Base-by-base conservation (phyloP, 495 filamentous ascomycete species). In the Xylaria grammica region DNA sequence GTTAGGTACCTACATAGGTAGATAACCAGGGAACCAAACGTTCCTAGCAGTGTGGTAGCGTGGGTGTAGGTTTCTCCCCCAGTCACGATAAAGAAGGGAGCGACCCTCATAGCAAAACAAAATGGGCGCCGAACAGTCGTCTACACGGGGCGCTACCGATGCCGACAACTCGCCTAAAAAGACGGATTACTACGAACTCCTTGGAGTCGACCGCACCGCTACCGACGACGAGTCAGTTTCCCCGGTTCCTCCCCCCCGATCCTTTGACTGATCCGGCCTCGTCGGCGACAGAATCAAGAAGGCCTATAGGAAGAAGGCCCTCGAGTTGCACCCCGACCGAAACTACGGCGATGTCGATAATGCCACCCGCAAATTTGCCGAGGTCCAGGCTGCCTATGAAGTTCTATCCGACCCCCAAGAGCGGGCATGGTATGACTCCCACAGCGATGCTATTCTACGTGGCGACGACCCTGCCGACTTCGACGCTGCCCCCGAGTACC, bases 341-440 rank as follows among this genome's bases (percentile, higher is more conserved):
- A 99, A 99, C 76, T 91, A 88, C 75, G 91, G 90, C 63, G 89
- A 97, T 72, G 87, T 87, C 56, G 92, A 95, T 65, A 86, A 87
- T 64, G 86, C 94, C 8, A 99, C 95, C 0, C 81, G 78, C 63
- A 86, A 88, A 20, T 99, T 99, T 73, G 93, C 94, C 48, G 93
- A 95, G 68, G 84, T 98, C 26, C 94, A 97, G 73, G 84, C 92
- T 10, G 95, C 95, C 40, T 97, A 98, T 75, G 93, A 98, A 72
- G 87, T 98, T 22, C 88, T 99, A 2, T 96, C 93, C 17, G 96
- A 99, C 74, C 87, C 92, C 8, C 94, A 98, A 74, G 95, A 99
- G 74, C 87, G 96, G 50, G 89, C 94, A 9, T 98, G 95, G 95
- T 99, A 99, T 75, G 94, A 99, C 71, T 91, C 92, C 24, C 95